A percentile compares a stretch with the other conserved stretches of the same genome.
phyloP scores from a whole-genome alignment of 2,329 filamentous ascomycete species.

The Ceratocystis diversiconidia region DNA sequence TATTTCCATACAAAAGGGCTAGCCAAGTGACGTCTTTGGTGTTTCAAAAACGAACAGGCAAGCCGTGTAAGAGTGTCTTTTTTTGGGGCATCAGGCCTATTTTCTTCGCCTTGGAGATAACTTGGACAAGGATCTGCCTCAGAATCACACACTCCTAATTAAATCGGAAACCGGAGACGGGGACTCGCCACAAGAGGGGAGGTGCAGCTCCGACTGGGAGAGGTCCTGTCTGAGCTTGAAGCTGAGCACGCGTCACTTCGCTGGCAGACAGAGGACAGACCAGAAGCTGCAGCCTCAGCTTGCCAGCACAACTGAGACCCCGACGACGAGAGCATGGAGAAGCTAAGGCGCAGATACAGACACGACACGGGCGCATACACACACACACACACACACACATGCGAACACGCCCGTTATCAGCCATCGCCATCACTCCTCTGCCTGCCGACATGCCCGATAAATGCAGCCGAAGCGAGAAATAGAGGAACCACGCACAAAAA shows the following conservation, averaged over 20 bases:
- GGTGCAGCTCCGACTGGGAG: neutral
- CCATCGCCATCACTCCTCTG: neutral
- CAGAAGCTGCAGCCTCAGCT: no score
- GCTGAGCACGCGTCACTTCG: neutral
- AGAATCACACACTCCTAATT: slow-evolving; percentile 4
- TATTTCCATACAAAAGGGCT: neutral
- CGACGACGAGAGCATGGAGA: no score
- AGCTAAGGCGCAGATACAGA: no score
- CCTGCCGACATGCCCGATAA: neutral
- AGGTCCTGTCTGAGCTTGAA: neutral
- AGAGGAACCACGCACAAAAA: neutral
- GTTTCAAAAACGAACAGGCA: slow-evolving; percentile 3
- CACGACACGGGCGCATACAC: no score
- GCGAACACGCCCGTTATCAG: neutral
- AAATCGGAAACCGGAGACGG: slow-evolving; percentile 1
- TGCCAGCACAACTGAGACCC: no score
- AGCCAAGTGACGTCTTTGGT: neutral
- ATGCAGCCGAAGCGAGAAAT: neutral
- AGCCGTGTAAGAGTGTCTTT: neutral
- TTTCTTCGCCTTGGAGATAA: neutral
- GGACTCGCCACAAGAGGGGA: neutral
- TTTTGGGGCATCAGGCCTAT: neutral
- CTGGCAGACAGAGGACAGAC: no score
- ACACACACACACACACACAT: no score
- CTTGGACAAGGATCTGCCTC: neutral